A percentile compares a stretch with the other conserved stretches of the same genome.
These are phyloP conservation scores for Ascodesmis nigricans DNA, from an alignment of 495 filamentous ascomycete species.

Conservation along the genomic window DNA sequence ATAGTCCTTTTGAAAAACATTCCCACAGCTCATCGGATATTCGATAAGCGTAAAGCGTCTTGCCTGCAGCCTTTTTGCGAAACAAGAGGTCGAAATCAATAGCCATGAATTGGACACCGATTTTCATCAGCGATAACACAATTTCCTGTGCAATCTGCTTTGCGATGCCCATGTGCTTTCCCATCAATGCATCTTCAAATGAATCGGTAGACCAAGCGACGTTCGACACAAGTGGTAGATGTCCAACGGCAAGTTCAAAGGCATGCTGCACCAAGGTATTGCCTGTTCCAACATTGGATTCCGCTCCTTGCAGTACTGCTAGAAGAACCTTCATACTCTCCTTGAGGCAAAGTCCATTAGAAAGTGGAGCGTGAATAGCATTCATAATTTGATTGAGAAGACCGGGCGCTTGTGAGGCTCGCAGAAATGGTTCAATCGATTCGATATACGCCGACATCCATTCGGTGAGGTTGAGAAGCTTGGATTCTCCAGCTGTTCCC, in stretches of 20 bases:
- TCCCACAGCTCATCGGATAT: constrained; percentile 14
- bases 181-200: constrained; percentile 17
- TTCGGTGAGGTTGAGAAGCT: constrained; percentile 15
- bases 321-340: constrained; percentile 21
- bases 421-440: constrained; percentile 16
- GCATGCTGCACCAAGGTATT: constrained; percentile 17
- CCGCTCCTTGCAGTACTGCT: constrained; percentile 12
- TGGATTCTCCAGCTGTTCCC: constrained; percentile 9
- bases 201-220: constrained; percentile 12
- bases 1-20: too few species aligned
- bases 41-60: constrained; percentile 9
- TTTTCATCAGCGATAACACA: constrained; percentile 12
- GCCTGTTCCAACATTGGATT: constrained; percentile 14
- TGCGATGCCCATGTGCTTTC: constrained; percentile 13
- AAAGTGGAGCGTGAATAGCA: constrained; percentile 11
- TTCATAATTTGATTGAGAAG: constrained; percentile 16
- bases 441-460: constrained; percentile 21
- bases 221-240: constrained; percentile 9
- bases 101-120: constrained; percentile 17
- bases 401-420: constrained; percentile 14
- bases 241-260: constrained; percentile 18
- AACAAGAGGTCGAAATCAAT: constrained; percentile 12
- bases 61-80: constrained; percentile 14
- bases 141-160: constrained; percentile 10
- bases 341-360: constrained; percentile 17